phyloP scores from a whole-genome alignment of 2,329 filamentous ascomycete species.

The Neonectria faginata region DNA sequence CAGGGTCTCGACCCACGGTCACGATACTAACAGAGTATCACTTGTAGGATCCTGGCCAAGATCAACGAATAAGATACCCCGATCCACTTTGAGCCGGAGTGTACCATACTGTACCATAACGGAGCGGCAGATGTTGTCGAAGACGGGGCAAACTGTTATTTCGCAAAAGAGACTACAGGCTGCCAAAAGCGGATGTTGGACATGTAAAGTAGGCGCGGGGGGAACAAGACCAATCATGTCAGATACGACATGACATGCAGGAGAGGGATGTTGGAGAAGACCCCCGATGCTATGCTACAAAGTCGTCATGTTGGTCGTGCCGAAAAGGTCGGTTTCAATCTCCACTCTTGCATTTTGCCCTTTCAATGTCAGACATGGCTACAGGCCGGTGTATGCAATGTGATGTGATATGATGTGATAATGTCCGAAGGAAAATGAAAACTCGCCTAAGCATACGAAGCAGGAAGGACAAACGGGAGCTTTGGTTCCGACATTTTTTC shows the following conservation, averaged over 20 bases:
- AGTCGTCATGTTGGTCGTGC: conserved; percentile 39
- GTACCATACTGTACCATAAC: conserved; percentile 54
- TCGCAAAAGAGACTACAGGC: conserved; percentile 22
- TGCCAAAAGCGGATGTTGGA: conserved; percentile 31
- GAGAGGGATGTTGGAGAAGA: conserved; percentile 17
- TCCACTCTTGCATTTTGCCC: conserved; percentile 44
- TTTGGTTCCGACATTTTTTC: not conserved
- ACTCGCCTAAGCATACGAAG: not conserved
- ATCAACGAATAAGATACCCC: conserved; percentile 83
- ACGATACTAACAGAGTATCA: conserved; percentile 28
- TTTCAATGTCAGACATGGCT: conserved; percentile 30
- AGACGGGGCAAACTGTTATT: conserved; percentile 28
- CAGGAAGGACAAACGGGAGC: not conserved
- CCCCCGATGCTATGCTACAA: conserved; percentile 7
- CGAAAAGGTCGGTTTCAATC: conserved; percentile 43
- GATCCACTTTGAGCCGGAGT: conserved; percentile 40
- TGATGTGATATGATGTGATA: not conserved
- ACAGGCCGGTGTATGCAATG: not conserved
- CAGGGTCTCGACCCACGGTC: not conserved
- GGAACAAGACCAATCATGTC: conserved; percentile 33
- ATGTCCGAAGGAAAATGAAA: not conserved
- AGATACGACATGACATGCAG: conserved; percentile 23
- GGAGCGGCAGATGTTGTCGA: conserved; percentile 34
- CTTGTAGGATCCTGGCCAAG: conserved; percentile 89
- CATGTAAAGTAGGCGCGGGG: conserved; percentile 41